These are phyloP conservation scores for Vigna mungo DNA, from an alignment of 306 rosid species.

Conservation along the genomic window DNA sequence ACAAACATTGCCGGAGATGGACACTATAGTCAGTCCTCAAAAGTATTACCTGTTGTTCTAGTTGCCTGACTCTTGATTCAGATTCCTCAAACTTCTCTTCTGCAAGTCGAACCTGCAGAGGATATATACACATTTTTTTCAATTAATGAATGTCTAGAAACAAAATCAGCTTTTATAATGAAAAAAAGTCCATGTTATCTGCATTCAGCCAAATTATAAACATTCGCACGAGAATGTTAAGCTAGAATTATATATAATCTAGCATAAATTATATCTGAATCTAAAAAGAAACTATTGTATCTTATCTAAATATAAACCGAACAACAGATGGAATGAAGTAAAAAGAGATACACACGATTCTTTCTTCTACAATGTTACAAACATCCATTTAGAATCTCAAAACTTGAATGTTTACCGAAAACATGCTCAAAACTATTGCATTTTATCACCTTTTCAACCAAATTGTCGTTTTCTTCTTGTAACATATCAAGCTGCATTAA, in stretches of 20 bases:
- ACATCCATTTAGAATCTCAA: constrained; percentile 34
- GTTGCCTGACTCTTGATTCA: constrained; percentile 86
- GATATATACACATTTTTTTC: constrained; percentile 26
- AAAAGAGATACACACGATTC: background rate
- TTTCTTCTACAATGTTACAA: constrained; percentile 15
- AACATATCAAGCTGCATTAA: constrained; percentile 96
- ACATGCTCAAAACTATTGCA: constrained; percentile 45
- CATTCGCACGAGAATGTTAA: constrained; percentile 8
- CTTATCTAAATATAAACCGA: constrained; percentile 21
- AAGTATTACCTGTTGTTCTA: constrained; percentile 84
- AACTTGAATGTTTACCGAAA: constrained; percentile 25
- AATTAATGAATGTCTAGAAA: constrained; percentile 24
- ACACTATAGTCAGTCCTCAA: background rate
- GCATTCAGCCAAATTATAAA: constrained; percentile 25
- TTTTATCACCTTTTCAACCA: constrained; percentile 83
- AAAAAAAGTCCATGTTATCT: constrained; percentile 1
- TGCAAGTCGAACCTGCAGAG: constrained; percentile 92
- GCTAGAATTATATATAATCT: constrained; percentile 26
- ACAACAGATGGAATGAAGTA: constrained; percentile 29
- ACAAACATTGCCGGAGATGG: constrained; percentile 5
- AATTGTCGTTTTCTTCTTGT: constrained; percentile 89
- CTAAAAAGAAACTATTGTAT: constrained; percentile 21
- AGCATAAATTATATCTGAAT: constrained; percentile 26
- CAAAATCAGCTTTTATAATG: background rate
- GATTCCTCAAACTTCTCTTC: constrained; percentile 92